phyloP scores from a whole-genome alignment of 345 rosid genomes.

The Aegle marmelos region DNA sequence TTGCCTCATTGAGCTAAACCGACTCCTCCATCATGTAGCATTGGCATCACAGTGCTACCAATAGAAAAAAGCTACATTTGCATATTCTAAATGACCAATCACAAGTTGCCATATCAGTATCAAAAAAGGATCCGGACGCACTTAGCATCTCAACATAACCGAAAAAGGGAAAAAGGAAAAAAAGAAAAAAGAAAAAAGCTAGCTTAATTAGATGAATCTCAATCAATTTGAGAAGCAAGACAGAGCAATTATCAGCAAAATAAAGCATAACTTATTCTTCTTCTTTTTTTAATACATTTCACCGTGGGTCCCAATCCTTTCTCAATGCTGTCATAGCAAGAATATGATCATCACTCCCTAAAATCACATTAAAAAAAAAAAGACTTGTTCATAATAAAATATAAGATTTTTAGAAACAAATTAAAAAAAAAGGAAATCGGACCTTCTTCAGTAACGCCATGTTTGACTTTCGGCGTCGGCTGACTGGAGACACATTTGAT shows the following conservation, averaged over 20 bases:
- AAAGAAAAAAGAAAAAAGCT: neutral
- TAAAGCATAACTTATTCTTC: neutral
- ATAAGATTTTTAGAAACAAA: neutral
- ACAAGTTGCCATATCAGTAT: neutral
- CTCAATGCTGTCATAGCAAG: constrained; percentile 8
- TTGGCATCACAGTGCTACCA: neutral
- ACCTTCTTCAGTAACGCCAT: constrained; percentile 41
- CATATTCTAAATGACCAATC: neutral
- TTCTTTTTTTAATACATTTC: neutral
- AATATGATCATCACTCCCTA: neutral
- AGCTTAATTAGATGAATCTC: constrained; percentile 5
- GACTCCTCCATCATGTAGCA: neutral
- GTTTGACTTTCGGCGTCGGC: constrained; percentile 28
- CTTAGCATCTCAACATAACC: neutral
- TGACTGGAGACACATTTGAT: constrained; percentile 41
- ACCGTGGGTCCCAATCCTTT: constrained; percentile 5
- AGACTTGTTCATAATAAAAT: too few relatives aligned
- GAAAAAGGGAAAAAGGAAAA: too few relatives aligned
- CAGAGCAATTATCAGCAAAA: neutral
- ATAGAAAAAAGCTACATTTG: neutral
- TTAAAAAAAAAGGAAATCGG: neutral
- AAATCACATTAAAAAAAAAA: neutral
- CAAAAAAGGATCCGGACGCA: neutral
- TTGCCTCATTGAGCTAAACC: neutral
- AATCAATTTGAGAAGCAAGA: constrained; percentile 5